phyloP scores from a whole-genome alignment of 345 rosid genomes.

The Noccaea bulbosa region DNA sequence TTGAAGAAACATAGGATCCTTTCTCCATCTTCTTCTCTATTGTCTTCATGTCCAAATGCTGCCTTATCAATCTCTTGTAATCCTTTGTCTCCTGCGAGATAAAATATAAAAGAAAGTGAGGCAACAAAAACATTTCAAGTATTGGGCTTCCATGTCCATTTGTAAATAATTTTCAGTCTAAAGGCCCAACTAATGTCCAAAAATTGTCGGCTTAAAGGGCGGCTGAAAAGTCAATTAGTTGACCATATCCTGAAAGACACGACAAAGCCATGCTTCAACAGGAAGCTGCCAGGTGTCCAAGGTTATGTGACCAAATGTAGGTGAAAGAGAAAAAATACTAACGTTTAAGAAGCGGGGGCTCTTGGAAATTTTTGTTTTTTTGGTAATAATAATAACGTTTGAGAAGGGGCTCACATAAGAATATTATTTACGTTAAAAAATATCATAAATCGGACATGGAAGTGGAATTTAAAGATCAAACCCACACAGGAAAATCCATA shows the following conservation, averaged over 20 bases:
- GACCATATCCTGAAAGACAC: constrained; percentile 43
- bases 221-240: constrained; percentile 35
- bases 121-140: background rate
- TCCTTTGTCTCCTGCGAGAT: constrained; percentile 46
- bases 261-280: constrained; percentile 38
- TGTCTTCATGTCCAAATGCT: constrained; percentile 65
- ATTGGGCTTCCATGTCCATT: constrained; percentile 8
- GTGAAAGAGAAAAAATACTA: background rate
- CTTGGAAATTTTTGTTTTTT: background rate
- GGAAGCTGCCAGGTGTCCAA: constrained; percentile 43
- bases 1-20: constrained; percentile 53
- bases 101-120: background rate
- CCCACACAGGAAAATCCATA: background rate
- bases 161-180: background rate
- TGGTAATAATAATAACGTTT: constrained; percentile 6
- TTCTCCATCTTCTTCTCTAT: constrained; percentile 54
- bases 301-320: constrained; percentile 15
- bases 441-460: background rate
- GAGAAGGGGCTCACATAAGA: background rate
- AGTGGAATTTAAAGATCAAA: background rate
- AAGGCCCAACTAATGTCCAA: constrained; percentile 33
- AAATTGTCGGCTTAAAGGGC: background rate
- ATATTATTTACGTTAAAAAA: background rate
- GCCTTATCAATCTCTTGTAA: constrained; percentile 57
- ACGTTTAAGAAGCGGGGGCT: background rate